A percentile compares a stretch with the other conserved stretches of the same genome.
phyloP scores from a whole-genome alignment of 2,329 filamentous ascomycete genomes.

The Colletotrichum kahawae region DNA sequence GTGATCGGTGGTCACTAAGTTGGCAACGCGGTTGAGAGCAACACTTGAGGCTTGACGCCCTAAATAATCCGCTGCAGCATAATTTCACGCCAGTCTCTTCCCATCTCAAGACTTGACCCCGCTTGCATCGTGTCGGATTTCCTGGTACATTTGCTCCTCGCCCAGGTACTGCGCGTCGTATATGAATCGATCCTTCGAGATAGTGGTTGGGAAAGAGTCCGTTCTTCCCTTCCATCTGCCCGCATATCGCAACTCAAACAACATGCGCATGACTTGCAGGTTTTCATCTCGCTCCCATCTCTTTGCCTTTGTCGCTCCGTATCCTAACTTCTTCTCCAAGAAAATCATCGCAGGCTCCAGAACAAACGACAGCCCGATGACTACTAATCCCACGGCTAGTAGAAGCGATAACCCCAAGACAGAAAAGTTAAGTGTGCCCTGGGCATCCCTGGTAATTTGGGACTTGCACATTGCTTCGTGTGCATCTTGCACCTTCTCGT shows the following conservation, averaged over 20 bases:
- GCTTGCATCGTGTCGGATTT: not conserved
- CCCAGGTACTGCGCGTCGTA: not conserved
- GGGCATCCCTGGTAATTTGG: not conserved
- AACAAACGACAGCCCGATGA: not conserved
- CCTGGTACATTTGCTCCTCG: not conserved
- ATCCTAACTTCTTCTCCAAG: not conserved
- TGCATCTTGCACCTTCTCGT: not conserved
- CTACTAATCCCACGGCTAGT: not conserved
- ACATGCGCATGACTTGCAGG: constrained; percentile 7
- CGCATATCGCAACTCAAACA: not conserved
- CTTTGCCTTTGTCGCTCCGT: not conserved
- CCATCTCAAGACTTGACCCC: not conserved
- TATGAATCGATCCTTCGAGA: not conserved
- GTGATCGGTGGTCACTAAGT: not conserved
- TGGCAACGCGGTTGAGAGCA: not conserved
- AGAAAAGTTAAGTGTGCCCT: constrained; percentile 10
- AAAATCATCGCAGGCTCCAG: not conserved
- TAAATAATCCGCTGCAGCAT: not conserved
- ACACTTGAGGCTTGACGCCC: not conserved
- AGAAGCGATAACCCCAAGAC: not conserved
- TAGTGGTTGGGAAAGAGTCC: not conserved
- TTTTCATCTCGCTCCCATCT: constrained; percentile 7
- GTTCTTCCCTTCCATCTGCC: not conserved
- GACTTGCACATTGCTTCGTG: not conserved
- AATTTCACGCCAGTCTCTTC: not conserved